Percentiles rank a stretch among this genome's conserved stretches.
Conservation (phyloP, 768 basidiomycete species). For the Rhizopogon roseolus region DNA sequence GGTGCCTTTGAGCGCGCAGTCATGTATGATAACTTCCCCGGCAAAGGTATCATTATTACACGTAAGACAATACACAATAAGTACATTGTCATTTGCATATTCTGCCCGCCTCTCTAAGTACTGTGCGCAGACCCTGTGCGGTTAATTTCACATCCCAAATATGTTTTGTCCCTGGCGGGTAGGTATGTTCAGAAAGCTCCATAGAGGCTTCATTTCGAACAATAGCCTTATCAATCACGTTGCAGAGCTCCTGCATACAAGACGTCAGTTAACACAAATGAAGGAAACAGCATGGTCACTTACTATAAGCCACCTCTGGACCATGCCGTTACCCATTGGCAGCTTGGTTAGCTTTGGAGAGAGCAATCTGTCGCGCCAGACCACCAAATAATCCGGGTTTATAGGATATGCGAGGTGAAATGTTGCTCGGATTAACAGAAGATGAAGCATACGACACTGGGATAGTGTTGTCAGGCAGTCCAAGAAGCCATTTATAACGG, state of each 20-base stretch:
- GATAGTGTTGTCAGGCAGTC: not conserved
- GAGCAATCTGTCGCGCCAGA: not conserved
- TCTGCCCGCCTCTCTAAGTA: not conserved
- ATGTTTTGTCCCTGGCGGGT: not conserved
- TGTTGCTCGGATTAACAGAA: conserved; percentile 2
- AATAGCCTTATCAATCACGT: not conserved
- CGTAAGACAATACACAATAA: not conserved
- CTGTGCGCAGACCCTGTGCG: not conserved
- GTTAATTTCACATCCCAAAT: conserved; percentile 1
- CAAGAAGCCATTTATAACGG: not conserved
- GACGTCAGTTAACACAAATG: not conserved
- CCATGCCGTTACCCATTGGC: not conserved
- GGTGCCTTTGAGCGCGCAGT: not conserved
- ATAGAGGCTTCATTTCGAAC: not conserved
- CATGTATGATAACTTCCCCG: not conserved
- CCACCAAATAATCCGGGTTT: not conserved
- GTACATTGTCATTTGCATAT: not conserved
- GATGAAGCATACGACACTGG: conserved; percentile 2
- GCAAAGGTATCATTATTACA: not conserved
- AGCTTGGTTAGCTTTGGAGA: not conserved
- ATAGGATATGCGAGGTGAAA: not conserved
- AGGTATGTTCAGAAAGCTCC: not conserved
- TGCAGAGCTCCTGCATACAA: conserved; percentile 1
- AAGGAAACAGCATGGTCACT: not conserved
- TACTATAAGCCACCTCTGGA: conserved; percentile 3